Conservation (phyloP, 2,329 filamentous ascomycete genomes). For the Diaporthe destruens region DNA sequence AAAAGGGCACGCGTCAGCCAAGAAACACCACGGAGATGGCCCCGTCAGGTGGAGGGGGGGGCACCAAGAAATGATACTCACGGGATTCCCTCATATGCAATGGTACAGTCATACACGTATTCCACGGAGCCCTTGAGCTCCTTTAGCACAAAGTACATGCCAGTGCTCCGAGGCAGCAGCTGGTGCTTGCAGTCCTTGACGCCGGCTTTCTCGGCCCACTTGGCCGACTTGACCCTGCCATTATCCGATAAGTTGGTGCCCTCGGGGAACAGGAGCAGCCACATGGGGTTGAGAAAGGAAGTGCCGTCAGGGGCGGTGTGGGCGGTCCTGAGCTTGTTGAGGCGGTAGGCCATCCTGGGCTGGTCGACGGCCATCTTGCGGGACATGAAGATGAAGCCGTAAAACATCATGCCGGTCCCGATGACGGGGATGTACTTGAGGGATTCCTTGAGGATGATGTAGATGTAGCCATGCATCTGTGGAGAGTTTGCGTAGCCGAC, state of each 20-base stretch:
- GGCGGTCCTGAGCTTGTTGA: constrained; percentile 74
- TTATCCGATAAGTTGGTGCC: constrained; percentile 84
- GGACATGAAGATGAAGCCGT: constrained; percentile 92
- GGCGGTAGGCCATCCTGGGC: constrained; percentile 78
- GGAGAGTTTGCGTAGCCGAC: constrained; percentile 83
- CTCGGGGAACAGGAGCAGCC: constrained; percentile 89
- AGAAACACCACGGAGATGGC: not conserved
- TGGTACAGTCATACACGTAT: constrained; percentile 92
- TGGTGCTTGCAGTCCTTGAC: constrained; percentile 79
- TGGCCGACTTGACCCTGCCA: constrained; percentile 76
- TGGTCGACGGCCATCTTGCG: constrained; percentile 87
- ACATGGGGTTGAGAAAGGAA: constrained; percentile 81
- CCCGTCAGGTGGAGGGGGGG: too few relatives aligned
- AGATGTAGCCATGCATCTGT: constrained; percentile 85
- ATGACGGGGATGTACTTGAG: constrained; percentile 84
- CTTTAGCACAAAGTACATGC: constrained; percentile 82
- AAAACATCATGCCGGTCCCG: constrained; percentile 86
- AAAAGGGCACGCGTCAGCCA: constrained; percentile 9
- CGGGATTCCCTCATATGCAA: constrained; percentile 95
- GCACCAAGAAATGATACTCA: constrained; percentile 64
- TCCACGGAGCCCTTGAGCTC: constrained; percentile 81
- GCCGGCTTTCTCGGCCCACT: constrained; percentile 82
- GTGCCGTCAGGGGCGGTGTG: constrained; percentile 67
- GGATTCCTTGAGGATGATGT: constrained; percentile 91
- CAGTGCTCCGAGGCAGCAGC: constrained; percentile 83